Evolutionary conservation across 352 stramenopile genomes (phyloP).

Genomic region (Pythium biforme): DNA sequence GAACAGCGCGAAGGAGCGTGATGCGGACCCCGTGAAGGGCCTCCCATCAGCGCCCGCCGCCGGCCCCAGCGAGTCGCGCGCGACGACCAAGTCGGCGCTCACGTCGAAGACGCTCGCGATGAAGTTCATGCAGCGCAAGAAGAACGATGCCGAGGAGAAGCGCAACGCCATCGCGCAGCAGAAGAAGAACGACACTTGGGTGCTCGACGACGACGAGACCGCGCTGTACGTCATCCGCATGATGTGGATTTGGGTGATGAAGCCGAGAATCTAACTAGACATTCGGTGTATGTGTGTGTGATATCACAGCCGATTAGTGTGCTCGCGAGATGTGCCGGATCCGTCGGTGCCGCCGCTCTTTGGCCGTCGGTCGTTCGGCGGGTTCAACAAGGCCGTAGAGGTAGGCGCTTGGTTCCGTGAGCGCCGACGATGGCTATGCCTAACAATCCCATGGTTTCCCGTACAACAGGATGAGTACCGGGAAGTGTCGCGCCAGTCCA

Average conservation of each 20-base stretch:
- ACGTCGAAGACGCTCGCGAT: slow-evolving; percentile 86
- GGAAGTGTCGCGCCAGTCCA: slow-evolving; percentile 52
- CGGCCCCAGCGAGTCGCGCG: slow-evolving; percentile 20
- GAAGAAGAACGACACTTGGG: slow-evolving; percentile 64
- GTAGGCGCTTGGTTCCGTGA: slow-evolving; percentile 11
- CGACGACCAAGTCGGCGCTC: slow-evolving; percentile 47
- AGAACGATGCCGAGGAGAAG: slow-evolving; percentile 53
- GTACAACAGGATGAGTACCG: slow-evolving; percentile 59
- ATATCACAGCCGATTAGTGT: slow-evolving; percentile 41
- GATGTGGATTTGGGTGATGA: neutral
- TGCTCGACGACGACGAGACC: slow-evolving; percentile 35
- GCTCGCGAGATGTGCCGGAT: slow-evolving; percentile 58
- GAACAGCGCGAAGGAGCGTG: slow-evolving; percentile 20
- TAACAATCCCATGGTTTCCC: neutral
- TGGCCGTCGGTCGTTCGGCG: slow-evolving; percentile 71
- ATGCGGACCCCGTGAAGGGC: slow-evolving; percentile 19
- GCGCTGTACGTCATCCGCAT: slow-evolving; percentile 8
- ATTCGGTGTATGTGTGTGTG: neutral
- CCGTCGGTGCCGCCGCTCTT: slow-evolving; percentile 76
- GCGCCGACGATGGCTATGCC: no score
- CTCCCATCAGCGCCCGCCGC: neutral
- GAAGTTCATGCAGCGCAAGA: slow-evolving; percentile 91
- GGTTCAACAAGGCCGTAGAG: slow-evolving; percentile 82
- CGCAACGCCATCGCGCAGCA: slow-evolving; percentile 49
- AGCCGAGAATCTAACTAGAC: slow-evolving; percentile 3